These are phyloP conservation scores for Poa pratensis DNA, from an alignment of 176 grass and related monocot genomes.

Conservation along the genomic window DNA sequence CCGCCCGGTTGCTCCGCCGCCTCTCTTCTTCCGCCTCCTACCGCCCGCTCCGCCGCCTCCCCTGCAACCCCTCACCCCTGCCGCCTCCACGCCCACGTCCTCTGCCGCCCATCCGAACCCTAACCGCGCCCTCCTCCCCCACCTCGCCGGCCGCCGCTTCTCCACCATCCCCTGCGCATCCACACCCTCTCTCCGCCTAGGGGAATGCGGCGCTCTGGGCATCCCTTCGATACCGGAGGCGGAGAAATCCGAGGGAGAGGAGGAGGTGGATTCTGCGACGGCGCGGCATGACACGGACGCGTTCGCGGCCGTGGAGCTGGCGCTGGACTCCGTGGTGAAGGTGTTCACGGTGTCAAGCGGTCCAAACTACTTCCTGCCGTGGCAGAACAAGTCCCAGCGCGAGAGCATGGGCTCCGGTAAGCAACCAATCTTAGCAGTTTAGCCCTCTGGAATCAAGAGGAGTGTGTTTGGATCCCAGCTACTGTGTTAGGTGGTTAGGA, in stretches of 20 bases:
- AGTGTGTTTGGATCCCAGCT: conserved; percentile 35
- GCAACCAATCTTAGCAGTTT: conserved; percentile 13
- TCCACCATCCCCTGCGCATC: conserved; percentile 24
- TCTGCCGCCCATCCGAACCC: conserved; percentile 32
- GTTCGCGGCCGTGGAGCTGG: conserved; percentile 83
- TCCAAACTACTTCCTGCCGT: conserved; percentile 94
- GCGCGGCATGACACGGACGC: conserved; percentile 75
- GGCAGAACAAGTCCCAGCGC: conserved; percentile 98
- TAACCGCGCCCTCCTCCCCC: conserved; percentile 37
- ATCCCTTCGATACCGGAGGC: conserved; percentile 22
- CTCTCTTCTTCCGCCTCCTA: conserved; percentile 36
- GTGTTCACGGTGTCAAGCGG: conserved; percentile 96
- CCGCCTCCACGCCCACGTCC: conserved; percentile 25
- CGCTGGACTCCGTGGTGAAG: conserved; percentile 95
- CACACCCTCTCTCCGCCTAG: background rate
- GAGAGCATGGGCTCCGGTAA: conserved; percentile 97
- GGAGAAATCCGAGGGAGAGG: conserved; percentile 23
- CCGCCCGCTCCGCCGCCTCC: conserved; percentile 17
- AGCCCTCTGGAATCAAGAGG: background rate
- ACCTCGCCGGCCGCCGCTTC: conserved; percentile 35
- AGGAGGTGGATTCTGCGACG: conserved; percentile 30
- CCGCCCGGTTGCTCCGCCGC: conserved; percentile 51
- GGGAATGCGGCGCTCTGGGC: conserved; percentile 37
- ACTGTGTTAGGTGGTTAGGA: background rate
- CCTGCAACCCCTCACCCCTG: background rate